phyloP scores from a whole-genome alignment of 164 flowering plant species.

The Magnolia officinalis region DNA sequence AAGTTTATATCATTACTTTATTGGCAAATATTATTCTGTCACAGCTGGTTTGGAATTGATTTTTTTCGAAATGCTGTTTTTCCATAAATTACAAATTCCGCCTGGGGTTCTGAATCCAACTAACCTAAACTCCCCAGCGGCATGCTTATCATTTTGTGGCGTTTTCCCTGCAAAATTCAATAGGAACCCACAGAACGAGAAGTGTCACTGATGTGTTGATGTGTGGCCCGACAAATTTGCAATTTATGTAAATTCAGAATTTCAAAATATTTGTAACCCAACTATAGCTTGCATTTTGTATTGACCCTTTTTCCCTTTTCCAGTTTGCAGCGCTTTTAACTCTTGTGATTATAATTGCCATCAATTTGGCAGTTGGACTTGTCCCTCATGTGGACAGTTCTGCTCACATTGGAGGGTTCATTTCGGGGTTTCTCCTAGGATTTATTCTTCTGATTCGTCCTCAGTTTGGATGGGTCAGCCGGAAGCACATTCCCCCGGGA shows the following conservation, averaged over 20 bases:
- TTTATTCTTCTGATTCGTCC: slow-evolving; percentile 64
- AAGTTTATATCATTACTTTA: not conserved
- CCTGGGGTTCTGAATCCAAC: no score
- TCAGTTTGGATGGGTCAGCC: slow-evolving; percentile 57
- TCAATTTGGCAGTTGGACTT: slow-evolving; percentile 54
- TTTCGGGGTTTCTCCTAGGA: slow-evolving; percentile 62
- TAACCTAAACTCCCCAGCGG: not conserved
- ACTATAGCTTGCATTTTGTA: not conserved
- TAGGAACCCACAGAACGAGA: not conserved
- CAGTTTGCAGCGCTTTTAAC: slow-evolving; percentile 52
- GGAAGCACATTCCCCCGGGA: slow-evolving; percentile 46
- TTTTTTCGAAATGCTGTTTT: no score
- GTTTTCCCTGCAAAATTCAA: not conserved
- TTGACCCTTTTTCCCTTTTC: not conserved
- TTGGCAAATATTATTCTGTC: not conserved
- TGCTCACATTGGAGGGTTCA: slow-evolving; percentile 65
- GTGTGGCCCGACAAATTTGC: not conserved
- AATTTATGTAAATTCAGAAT: not conserved
- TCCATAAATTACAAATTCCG: no score
- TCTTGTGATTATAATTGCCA: slow-evolving; percentile 34
- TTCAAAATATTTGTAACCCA: not conserved
- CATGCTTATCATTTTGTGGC: not conserved
- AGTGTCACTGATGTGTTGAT: not conserved
- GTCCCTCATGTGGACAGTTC: slow-evolving; percentile 53
- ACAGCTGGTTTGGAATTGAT: not conserved